Conservation (phyloP, 192 early-diverging fungal species). For the Thoreauomyces humboldtii region DNA sequence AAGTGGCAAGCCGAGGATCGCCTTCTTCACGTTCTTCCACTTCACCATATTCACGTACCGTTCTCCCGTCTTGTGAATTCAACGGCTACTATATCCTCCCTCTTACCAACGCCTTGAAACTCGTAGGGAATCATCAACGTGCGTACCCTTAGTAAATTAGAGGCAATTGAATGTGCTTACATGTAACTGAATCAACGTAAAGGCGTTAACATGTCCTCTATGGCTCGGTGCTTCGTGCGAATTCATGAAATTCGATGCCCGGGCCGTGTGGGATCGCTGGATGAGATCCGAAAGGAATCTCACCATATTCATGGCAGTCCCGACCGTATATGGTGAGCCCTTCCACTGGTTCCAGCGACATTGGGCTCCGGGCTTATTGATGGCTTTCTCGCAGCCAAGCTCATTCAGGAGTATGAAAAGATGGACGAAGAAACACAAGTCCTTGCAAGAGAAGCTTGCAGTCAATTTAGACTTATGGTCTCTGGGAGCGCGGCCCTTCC, state of each 20-base stretch:
- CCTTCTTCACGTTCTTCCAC: conserved; percentile 75
- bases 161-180: too few relatives aligned
- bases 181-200: too few relatives aligned
- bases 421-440: conserved; percentile 40
- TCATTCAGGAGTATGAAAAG: conserved; percentile 55
- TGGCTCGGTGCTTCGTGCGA: conserved; percentile 74
- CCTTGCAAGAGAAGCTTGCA: conserved; percentile 46
- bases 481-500: conserved; percentile 79
- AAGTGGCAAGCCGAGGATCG: conserved; percentile 61
- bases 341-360: not conserved
- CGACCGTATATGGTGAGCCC: conserved; percentile 72
- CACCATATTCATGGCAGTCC: conserved; percentile 85
- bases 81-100: too few relatives aligned
- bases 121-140: conserved; percentile 10
- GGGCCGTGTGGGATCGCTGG: conserved; percentile 64
- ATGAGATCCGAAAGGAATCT: conserved; percentile 52
- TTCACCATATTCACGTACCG: conserved; percentile 78
- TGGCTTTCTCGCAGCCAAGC: conserved; percentile 51
- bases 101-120: too few relatives aligned
- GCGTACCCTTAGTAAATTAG: too few relatives aligned
- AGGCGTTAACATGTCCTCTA: conserved; percentile 68
- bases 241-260: conserved; percentile 70
- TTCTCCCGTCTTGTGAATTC: conserved; percentile 27
- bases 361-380: not conserved
- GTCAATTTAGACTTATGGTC: conserved; percentile 73